Base-by-base conservation (phyloP, 345 rosid genomes). In the Arabidopsis arenosa region DNA sequence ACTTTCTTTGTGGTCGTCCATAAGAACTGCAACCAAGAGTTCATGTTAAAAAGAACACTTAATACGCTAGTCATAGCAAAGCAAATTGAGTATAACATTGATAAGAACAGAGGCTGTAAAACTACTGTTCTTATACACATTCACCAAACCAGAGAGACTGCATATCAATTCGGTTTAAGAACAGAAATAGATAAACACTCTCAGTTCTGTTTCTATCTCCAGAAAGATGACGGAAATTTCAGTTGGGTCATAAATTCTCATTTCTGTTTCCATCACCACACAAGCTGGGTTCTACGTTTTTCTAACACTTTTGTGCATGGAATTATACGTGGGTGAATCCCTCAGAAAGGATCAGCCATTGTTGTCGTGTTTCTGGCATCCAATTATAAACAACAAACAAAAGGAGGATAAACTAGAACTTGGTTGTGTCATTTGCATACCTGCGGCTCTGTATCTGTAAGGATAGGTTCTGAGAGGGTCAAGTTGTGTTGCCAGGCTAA, bases 381-480 rank as follows among this genome's bases (percentile, higher is more conserved):
- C 63, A 32, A 43, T 59, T 45, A 45, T 72, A 37, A 23, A 12
- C 5, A 35, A 63, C 26, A 45, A n/a, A 47, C 3, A 59, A 44
- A 18, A 9, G 0, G 13, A 49, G 48, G 58, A 58, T 58, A 75
- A 59, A 68, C 39, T 49, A 51, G 72, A 43, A 70, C 9, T 49
- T 49, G 58, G 68, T 5, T 36, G 56, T 2, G 49, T 11, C 14
- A 43, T 60, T 49, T 52, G 47, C 40, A 28, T 80, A 91, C 98
- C 97, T 68, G 98, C 99, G 48, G 99, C 99, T 74, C 98, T 88
- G 83, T 91, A 93, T 86, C 94, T 84, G 85, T 96, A 96, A 0
- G 99, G 99, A 62, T 93, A 93, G n/a, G 97, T 93, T 77, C 99
- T 88, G 69, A 93, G 75, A 7, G 98, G 99, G 83, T 96, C 99